A percentile compares a stretch with the other conserved stretches of the same genome.
phyloP scores from a whole-genome alignment of 305 asterid species.

The Rubia peregrina region DNA sequence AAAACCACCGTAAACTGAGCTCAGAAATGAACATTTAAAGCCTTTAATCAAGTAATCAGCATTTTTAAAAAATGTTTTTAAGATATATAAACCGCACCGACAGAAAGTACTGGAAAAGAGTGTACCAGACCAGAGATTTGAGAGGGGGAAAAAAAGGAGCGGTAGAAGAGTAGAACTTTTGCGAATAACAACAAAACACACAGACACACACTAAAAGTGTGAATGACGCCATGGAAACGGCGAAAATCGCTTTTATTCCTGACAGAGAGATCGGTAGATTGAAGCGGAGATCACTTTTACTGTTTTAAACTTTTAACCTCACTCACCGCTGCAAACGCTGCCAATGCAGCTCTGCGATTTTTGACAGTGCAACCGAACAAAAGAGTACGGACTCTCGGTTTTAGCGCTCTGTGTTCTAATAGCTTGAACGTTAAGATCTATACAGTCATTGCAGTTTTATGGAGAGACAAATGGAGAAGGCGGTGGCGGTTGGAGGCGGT shows the following conservation, averaged over 20 bases:
- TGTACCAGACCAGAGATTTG: conserved; percentile 3
- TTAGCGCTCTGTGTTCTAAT: background rate
- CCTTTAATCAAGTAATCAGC: background rate
- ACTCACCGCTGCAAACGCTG: conserved; percentile 19
- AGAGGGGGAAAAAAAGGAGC: background rate
- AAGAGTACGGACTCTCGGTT: background rate
- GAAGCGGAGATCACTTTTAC: background rate
- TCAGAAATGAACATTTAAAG: background rate
- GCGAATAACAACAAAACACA: background rate
- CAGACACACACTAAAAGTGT: background rate
- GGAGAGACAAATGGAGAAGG: background rate
- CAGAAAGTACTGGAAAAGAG: conserved; percentile 8
- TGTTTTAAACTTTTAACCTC: background rate
- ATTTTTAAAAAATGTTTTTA: background rate
- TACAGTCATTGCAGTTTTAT: background rate
- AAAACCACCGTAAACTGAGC: background rate
- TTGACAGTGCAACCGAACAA: background rate
- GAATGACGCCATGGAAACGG: conserved; percentile 11
- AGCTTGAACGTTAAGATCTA: conserved; percentile 18
- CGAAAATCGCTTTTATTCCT: background rate
- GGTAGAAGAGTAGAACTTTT: background rate
- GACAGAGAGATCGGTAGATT: conserved; percentile 7
- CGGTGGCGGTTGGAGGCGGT: background rate
- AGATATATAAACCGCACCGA: conserved; percentile 5
- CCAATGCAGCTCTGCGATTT: conserved; percentile 13